These are phyloP conservation scores for Tuber indicum DNA, from an alignment of 495 filamentous ascomycete genomes.

Conservation along the genomic window DNA sequence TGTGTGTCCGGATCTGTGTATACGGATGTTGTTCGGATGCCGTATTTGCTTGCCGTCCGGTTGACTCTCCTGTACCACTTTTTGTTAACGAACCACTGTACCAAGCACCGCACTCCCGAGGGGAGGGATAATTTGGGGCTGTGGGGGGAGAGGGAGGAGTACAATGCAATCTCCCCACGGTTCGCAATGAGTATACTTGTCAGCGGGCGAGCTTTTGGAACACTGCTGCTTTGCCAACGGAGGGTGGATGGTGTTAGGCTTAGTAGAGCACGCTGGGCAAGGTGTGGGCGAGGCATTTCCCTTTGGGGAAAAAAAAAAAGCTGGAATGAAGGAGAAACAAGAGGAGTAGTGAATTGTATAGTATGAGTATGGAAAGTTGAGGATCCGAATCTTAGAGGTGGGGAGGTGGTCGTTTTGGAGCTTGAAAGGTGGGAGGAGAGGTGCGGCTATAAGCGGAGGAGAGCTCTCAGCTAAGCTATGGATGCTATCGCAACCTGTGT, in stretches of 20 bases:
- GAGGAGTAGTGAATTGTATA: background rate
- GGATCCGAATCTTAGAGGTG: background rate
- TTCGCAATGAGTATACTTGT: slow-evolving; percentile 92
- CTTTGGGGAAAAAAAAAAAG: background rate
- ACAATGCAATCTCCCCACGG: slow-evolving; percentile 91
- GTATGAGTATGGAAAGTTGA: background rate
- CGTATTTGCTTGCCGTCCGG: slow-evolving; percentile 75
- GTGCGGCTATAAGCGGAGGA: slow-evolving; percentile 2
- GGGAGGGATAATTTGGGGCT: background rate
- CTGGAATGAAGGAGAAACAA: background rate
- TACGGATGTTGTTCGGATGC: slow-evolving; percentile 87
- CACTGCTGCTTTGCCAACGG: background rate
- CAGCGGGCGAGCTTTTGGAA: slow-evolving; percentile 47
- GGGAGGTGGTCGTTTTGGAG: background rate
- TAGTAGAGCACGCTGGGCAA: background rate
- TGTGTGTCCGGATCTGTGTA: slow-evolving; percentile 87
- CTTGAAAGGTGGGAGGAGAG: background rate
- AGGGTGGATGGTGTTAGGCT: background rate
- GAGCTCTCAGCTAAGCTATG: background rate
- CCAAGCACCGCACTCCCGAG: background rate
- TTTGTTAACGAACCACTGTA: slow-evolving; percentile 11
- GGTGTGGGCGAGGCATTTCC: background rate
- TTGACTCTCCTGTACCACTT: slow-evolving; percentile 59
- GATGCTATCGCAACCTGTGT: background rate
- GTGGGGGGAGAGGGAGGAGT: slow-evolving; percentile 31